Conservation (phyloP, 257 asterid species). For the Petrea volubilis region DNA sequence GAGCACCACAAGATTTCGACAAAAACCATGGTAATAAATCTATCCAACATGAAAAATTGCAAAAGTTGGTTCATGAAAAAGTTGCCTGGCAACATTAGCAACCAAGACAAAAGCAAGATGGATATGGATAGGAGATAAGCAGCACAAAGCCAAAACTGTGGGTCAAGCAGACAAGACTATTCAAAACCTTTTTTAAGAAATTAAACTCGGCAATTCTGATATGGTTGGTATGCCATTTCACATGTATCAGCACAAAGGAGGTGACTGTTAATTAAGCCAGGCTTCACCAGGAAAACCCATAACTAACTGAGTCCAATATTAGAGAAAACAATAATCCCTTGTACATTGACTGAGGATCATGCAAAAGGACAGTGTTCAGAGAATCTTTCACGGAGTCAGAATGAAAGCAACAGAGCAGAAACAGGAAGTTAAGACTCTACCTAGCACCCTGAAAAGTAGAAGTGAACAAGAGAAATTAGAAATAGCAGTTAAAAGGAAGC, state of each 20-base stretch:
- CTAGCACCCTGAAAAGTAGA: constrained; percentile 37
- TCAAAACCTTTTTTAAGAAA: not conserved
- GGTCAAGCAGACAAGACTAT: constrained; percentile 20
- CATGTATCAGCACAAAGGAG: constrained; percentile 33
- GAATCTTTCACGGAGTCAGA: constrained; percentile 25
- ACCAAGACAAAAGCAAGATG: not conserved
- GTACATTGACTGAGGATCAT: constrained; percentile 5
- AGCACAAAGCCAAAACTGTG: not conserved
- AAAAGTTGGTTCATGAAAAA: not conserved
- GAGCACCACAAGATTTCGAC: constrained; percentile 10
- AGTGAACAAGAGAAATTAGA: constrained; percentile 2
- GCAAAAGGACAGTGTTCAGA: not conserved
- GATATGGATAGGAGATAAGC: not conserved
- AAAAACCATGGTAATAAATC: not conserved
- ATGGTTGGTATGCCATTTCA: constrained; percentile 32
- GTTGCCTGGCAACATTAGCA: constrained; percentile 20
- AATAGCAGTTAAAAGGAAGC: not conserved
- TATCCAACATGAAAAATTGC: not conserved
- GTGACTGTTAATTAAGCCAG: constrained; percentile 29
- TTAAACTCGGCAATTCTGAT: constrained; percentile 10
- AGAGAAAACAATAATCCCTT: constrained; percentile 21
- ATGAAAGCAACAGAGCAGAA: constrained; percentile 7
- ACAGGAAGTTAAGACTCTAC: constrained; percentile 24
- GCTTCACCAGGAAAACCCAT: constrained; percentile 41
- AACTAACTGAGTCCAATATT: constrained; percentile 25